Evolutionary conservation across 2,329 filamentous ascomycete species (phyloP), one percentile per base, ranked within the genome.

Genomic region (Dactylellina leptospora): DNA sequence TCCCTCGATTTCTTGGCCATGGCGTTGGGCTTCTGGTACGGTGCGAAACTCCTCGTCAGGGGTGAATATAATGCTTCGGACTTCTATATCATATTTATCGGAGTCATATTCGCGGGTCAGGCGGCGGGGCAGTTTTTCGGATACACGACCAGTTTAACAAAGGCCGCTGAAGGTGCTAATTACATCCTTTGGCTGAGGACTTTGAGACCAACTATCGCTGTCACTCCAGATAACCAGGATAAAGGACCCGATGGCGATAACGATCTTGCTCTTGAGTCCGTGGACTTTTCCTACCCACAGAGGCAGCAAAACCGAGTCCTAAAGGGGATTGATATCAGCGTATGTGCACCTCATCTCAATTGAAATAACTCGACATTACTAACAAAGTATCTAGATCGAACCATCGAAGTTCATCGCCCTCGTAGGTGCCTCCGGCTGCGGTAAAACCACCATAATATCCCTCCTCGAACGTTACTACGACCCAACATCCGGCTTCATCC

Each of bases 21-120:
- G 66, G 86, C 86, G 0, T 82, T 88, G 11, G 85, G 84, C 10
- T 88, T 88, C 78, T 88, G 86, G 86, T 87, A 87, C 63, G 85
- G 85, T 59, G 84, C 85, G 28, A 83, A 80, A 0, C 80, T 87
- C 1, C 82, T 87, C 56, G 82, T 79, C 2, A 80, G 80, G 9
- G 78, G 80, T 27, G 83, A 87, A 75, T 86, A 86, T 77, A 78
- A 76, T 58, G 80, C 85, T 20, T 85, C 85, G 74, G 85, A 87
- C 58, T 88, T 88, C 80, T 89, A 88, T 79, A 82, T 87, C 25
- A 68, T 66, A n/a, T 66, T 73, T 40, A 61, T 66, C 13, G 69
- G 69, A 38, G 48, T 73, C 0, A 73, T 68, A 4, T 73, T 68
- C 25, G 61, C 69, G 1, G 69, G 69, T 11, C 61, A 66, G 20